Percentiles rank a stretch among this genome's conserved stretches.
These are phyloP conservation scores for Lasiodiplodia hormozganensis DNA, from an alignment of 2,329 filamentous ascomycete species.

Conservation along the genomic window DNA sequence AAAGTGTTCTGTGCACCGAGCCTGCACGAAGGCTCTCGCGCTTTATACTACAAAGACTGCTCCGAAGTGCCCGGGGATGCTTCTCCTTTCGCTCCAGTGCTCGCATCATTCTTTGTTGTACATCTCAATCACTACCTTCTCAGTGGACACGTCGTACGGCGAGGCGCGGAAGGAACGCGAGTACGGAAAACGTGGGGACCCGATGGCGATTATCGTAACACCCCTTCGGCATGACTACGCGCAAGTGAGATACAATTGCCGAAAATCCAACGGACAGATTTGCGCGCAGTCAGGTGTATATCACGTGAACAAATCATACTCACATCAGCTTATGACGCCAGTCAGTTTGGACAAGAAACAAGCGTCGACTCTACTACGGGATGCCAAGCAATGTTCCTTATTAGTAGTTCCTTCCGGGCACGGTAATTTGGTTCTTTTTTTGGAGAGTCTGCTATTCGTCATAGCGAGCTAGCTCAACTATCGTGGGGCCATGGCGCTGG, in stretches of 20 bases:
- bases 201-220: neutral
- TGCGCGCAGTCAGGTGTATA: neutral
- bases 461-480: neutral
- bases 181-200: slow-evolving; percentile 3
- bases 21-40: neutral
- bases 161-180: neutral
- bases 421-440: neutral
- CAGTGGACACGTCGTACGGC: neutral
- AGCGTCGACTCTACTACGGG: neutral
- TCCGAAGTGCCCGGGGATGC: neutral
- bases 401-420: too few relatives aligned
- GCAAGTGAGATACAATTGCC: neutral
- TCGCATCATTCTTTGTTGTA: neutral
- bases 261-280: neutral
- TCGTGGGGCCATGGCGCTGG: neutral
- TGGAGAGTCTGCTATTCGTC: neutral
- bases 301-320: too few relatives aligned
- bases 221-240: neutral
- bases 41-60: neutral
- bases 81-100: neutral
- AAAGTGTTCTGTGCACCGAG: neutral
- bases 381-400: too few relatives aligned
- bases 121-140: neutral
- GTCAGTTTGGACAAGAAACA: neutral
- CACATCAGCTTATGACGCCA: neutral